Conservation (phyloP, 2,329 filamentous ascomycete genomes). For the Aspergillus felis region DNA sequence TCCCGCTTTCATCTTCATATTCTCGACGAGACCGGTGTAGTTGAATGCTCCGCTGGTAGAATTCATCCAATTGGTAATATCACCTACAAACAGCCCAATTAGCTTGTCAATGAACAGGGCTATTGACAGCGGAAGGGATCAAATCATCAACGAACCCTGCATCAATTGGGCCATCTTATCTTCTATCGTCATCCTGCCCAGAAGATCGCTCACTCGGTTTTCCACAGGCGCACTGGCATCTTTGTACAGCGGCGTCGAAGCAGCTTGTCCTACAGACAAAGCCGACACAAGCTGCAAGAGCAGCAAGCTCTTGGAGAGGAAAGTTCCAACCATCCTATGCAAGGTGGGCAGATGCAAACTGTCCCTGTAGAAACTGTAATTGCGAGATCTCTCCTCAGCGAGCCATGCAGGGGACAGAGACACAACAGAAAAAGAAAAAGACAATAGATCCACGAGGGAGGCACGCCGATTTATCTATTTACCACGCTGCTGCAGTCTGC, state of each 20-base stretch:
- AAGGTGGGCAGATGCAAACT: background rate
- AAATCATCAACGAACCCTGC: conserved; percentile 42
- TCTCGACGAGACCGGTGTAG: conserved; percentile 61
- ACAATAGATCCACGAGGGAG: background rate
- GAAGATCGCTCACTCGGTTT: conserved; percentile 61
- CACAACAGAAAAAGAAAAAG: background rate
- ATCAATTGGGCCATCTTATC: conserved; percentile 69
- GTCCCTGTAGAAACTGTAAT: background rate
- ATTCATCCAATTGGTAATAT: conserved; percentile 71
- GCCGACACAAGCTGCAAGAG: conserved; percentile 22
- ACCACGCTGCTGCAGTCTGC: background rate
- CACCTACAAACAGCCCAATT: conserved; percentile 41
- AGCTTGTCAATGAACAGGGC: background rate
- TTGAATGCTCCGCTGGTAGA: conserved; percentile 65
- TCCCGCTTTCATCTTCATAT: conserved; percentile 63
- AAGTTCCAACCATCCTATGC: conserved; percentile 12
- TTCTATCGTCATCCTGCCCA: conserved; percentile 69
- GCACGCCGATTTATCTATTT: background rate
- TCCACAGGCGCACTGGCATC: conserved; percentile 60
- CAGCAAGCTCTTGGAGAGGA: conserved; percentile 22
- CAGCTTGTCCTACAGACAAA: conserved; percentile 13
- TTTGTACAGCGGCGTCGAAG: conserved; percentile 51
- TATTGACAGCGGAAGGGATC: background rate
- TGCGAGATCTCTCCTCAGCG: background rate
- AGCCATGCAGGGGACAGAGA: background rate